Base-by-base conservation (phyloP, 2,329 filamentous ascomycete species). In the Hypoxylon sp. region DNA sequence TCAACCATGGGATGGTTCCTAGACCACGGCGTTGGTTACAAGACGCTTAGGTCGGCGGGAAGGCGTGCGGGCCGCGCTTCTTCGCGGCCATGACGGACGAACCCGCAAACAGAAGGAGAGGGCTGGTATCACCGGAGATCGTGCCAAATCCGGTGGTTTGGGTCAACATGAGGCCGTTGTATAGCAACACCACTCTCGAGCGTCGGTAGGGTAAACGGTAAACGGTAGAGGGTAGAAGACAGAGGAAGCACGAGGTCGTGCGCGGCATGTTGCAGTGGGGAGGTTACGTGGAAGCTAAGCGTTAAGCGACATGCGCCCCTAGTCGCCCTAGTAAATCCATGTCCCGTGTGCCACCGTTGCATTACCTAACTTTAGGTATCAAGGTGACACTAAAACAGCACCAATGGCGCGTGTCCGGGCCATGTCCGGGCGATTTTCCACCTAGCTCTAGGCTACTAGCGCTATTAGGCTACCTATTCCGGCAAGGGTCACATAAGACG, bases 261-360 rank as follows among this genome's bases (percentile, higher is more conserved):
- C 51, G 47, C 47, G 63, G 52, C 51, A 52, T 14, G 47, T 59
- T 52, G 51, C 57, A 53, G 11, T 32, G 27, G 19, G 14, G 21
- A 43, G 63, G 52, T 65, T 61, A 61, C 51, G 51, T 58, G 47
- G 37, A 52, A 64, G 51, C 58, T 54, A 63, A 59, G 67, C 56
- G 60, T 67, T 67, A 67, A 67, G 63, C 67, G 63, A 69, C 34
- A 60, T 69, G 54, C 63, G 66, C 63, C 63, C 63, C n/a, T 66
- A n/a, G n/a, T n/a, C n/a, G n/a, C n/a, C n/a, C 51, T 58, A 59
- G 55, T 63, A n/a, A n/a, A n/a, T n/a, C n/a, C n/a, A n/a, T n/a
- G n/a, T 50, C 21, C 51, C 41, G 41, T 61, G 48, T 61, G 54
- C 25, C 25, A 58, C 46, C 30, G 32, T 61, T 65, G 54, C 62